Evolutionary conservation across 129 eudicot genomes (phyloP).

Genomic region (Escallonia rubra): DNA sequence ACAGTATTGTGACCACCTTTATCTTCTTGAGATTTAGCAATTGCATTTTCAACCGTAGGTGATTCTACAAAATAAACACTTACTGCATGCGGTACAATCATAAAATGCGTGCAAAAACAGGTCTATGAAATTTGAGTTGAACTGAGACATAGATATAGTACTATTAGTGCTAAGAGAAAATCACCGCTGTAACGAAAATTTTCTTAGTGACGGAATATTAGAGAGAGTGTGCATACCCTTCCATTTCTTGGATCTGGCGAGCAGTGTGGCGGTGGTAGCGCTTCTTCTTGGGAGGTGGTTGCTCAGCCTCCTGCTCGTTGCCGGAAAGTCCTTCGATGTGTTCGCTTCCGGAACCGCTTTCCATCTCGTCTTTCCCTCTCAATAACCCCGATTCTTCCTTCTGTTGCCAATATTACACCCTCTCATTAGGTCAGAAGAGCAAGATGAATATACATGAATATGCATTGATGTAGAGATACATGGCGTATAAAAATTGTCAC

Average conservation of each 20-base stretch:
- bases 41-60: too few species aligned
- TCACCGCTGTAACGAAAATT: too few species aligned
- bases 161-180: too few species aligned
- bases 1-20: too few species aligned
- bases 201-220: too few species aligned
- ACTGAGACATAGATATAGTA: too few species aligned
- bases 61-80: too few species aligned
- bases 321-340: conserved; percentile 64
- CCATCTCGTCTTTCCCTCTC: conserved; percentile 69
- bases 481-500: conserved; percentile 3
- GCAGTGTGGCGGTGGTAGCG: conserved; percentile 65
- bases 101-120: too few species aligned
- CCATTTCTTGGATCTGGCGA: conserved; percentile 72
- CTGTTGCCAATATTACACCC: conserved; percentile 15
- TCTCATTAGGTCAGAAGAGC: neutral
- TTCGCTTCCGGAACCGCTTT: conserved; percentile 72
- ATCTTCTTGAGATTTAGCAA: too few species aligned
- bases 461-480: neutral
- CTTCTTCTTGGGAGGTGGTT: conserved; percentile 48
- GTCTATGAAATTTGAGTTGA: too few species aligned
- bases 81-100: too few species aligned
- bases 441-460: neutral
- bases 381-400: conserved; percentile 60
- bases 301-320: conserved; percentile 44
- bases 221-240: conserved; percentile 32